Conservation (phyloP, 192 early-diverging fungal genomes). For the Backusella sp. region DNA sequence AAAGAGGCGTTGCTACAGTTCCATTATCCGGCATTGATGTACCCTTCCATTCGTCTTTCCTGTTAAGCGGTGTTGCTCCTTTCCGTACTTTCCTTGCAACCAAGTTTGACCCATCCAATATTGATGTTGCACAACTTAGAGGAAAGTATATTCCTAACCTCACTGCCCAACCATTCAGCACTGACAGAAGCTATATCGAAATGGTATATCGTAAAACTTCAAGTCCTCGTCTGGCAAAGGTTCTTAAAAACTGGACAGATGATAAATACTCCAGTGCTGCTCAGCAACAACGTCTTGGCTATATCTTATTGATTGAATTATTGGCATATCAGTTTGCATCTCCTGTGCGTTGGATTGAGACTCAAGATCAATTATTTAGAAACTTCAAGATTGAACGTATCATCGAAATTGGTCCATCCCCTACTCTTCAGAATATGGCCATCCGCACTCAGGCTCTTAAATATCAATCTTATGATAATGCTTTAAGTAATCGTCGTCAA, state of each 20-base stretch:
- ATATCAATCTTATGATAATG: constrained; percentile 95
- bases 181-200: constrained; percentile 74
- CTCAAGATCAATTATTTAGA: constrained; percentile 83
- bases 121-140: constrained; percentile 79
- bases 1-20: constrained; percentile 89
- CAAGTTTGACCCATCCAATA: constrained; percentile 78
- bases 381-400: constrained; percentile 80
- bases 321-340: constrained; percentile 92
- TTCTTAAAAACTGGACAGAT: constrained; percentile 80
- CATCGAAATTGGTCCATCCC: constrained; percentile 88
- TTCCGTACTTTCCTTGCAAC: constrained; percentile 87
- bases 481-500: constrained; percentile 86
- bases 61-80: constrained; percentile 86
- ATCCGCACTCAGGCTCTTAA: constrained; percentile 91
- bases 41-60: constrained; percentile 96
- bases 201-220: constrained; percentile 68
- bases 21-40: constrained; percentile 92
- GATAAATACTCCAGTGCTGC: constrained; percentile 65
- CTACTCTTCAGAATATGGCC: constrained; percentile 92
- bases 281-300: constrained; percentile 84
- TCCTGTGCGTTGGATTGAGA: constrained; percentile 93
- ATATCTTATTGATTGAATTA: constrained; percentile 83
- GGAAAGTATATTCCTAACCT: constrained; percentile 95
- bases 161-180: constrained; percentile 86
- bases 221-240: constrained; percentile 71